These are phyloP conservation scores for Brassica balearica DNA, from an alignment of 441 rosid species.

Conservation along the genomic window DNA sequence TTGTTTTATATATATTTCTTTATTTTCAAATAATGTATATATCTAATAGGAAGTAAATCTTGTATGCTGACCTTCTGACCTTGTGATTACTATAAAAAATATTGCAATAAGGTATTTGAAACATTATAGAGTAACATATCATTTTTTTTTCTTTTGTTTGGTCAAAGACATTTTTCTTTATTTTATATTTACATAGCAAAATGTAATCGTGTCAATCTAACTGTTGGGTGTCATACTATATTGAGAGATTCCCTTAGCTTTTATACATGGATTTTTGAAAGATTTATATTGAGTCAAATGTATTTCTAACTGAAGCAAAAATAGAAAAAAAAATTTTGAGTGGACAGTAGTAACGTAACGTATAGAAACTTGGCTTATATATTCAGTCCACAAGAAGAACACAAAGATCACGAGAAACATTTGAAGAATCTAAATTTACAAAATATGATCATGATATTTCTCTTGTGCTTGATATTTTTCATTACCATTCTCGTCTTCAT, in stretches of 20 bases:
- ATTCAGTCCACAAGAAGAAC: constrained; percentile 13
- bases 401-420: constrained; percentile 19
- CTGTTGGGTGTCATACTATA: not conserved
- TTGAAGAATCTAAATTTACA: constrained; percentile 17
- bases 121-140: not conserved
- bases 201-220: not conserved
- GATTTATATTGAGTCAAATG: not conserved
- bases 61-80: not conserved
- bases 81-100: not conserved
- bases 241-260: not conserved
- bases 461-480: not conserved
- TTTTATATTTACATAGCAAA: not conserved
- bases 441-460: constrained; percentile 19
- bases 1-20: not conserved
- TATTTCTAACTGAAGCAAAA: not conserved
- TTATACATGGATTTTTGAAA: not conserved
- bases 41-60: constrained; percentile 2
- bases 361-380: constrained; percentile 30
- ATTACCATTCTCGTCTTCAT: constrained; percentile 18
- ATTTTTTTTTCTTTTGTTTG: not conserved
- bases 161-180: not conserved
- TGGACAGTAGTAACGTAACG: constrained; percentile 28
- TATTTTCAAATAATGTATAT: not conserved
- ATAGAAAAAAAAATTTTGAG: constrained; percentile 1
- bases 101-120: not conserved